Evolutionary conservation across 2,329 filamentous ascomycete species (phyloP).

Genomic region (Leptographium galeiforme): DNA sequence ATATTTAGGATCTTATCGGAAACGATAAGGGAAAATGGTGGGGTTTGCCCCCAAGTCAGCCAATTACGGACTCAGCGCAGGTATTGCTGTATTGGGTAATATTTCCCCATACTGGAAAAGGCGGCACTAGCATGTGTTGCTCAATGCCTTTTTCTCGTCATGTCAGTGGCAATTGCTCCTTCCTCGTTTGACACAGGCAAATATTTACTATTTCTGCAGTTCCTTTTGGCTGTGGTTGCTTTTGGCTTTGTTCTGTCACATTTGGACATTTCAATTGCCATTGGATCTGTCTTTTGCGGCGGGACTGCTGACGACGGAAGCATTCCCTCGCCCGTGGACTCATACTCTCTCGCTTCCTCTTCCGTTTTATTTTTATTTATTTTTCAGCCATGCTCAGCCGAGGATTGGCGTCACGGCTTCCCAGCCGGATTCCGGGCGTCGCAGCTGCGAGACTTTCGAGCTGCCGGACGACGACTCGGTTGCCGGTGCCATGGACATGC

Average conservation of each 20-base stretch:
- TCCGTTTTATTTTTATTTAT: background rate
- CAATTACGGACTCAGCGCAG: background rate
- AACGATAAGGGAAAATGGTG: background rate
- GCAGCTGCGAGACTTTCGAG: background rate
- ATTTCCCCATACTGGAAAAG: background rate
- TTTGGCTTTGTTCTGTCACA: too few species aligned
- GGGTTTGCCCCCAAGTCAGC: background rate
- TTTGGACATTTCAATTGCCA: too few species aligned
- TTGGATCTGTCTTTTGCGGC: too few species aligned
- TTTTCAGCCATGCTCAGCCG: background rate
- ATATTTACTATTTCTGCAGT: too few species aligned
- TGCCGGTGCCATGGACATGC: constrained; percentile 1
- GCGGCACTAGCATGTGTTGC: background rate
- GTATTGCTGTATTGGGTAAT: constrained; percentile 1
- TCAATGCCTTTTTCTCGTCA: background rate
- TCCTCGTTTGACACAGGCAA: too few species aligned
- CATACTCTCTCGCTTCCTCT: too few species aligned
- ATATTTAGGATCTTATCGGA: too few species aligned
- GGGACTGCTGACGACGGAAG: too few species aligned
- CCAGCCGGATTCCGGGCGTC: background rate
- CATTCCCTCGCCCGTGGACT: too few species aligned
- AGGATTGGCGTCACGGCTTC: background rate
- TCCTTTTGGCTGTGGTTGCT: too few species aligned
- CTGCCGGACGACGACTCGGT: background rate
- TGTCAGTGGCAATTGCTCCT: too few species aligned